A percentile compares a stretch with the other conserved stretches of the same genome.
Evolutionary conservation across 371 early-diverging fungal species (phyloP).

Genomic region (Mortierella sp.): DNA sequence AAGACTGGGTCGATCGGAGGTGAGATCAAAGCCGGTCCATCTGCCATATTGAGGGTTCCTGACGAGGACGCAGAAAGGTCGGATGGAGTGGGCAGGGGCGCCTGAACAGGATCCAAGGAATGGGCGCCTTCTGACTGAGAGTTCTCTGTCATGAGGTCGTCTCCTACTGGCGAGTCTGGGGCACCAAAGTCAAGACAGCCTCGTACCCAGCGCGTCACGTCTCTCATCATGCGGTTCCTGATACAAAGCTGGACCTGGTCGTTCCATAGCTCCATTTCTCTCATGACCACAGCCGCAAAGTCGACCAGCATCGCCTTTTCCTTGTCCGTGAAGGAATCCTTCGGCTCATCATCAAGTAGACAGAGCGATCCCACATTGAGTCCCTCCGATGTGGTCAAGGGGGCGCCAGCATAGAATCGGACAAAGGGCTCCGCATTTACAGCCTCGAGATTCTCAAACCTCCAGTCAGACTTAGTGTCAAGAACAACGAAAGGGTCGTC

Average conservation of each 20-base stretch:
- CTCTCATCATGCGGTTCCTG: conserved; percentile 56
- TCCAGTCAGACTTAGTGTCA: conserved; percentile 55
- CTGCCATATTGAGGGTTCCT: background rate
- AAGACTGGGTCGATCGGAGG: conserved; percentile 37
- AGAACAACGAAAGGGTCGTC: conserved; percentile 55
- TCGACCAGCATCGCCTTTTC: conserved; percentile 45
- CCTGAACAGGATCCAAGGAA: conserved; percentile 1
- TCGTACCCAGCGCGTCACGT: conserved; percentile 55
- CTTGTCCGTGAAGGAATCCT: conserved; percentile 28
- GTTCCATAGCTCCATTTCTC: conserved; percentile 61
- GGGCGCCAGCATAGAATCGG: conserved; percentile 59
- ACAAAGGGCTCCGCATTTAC: conserved; percentile 26
- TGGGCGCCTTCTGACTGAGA: background rate
- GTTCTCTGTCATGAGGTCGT: conserved; percentile 1
- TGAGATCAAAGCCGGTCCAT: conserved; percentile 21
- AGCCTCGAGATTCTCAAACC: conserved; percentile 42
- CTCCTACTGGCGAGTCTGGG: conserved; percentile 7
- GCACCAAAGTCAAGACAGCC: conserved; percentile 41
- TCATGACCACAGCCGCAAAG: conserved; percentile 58
- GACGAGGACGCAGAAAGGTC: conserved; percentile 7
- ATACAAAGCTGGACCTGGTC: conserved; percentile 56
- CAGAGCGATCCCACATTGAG: conserved; percentile 57
- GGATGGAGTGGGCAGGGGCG: conserved; percentile 13
- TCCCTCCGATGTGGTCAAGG: conserved; percentile 53
- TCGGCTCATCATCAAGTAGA: conserved; percentile 43